Evolutionary conservation across 495 filamentous ascomycete species (phyloP).

Genomic region (Aspergillus nanangensis): DNA sequence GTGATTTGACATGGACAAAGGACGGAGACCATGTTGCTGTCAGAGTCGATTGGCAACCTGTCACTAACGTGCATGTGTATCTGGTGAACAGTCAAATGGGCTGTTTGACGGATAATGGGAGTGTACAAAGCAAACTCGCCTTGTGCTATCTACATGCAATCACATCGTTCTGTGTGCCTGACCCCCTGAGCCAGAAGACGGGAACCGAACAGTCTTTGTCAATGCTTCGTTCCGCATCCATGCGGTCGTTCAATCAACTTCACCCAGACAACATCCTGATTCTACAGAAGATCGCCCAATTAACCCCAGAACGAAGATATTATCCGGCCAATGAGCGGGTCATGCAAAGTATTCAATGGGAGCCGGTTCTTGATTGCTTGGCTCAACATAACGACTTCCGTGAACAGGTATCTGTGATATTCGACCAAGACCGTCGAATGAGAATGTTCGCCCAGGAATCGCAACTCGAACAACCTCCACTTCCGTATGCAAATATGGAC

Average conservation of each 20-base stretch:
- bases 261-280: constrained; percentile 30
- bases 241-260: constrained; percentile 47
- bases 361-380: constrained; percentile 33
- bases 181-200: constrained; percentile 51
- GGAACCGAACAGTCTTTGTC: constrained; percentile 58
- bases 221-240: constrained; percentile 43
- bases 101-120: constrained; percentile 45
- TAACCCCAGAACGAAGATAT: constrained; percentile 50
- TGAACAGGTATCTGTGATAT: constrained; percentile 31
- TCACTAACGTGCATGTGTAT: constrained; percentile 36
- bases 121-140: constrained; percentile 49
- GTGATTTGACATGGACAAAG: neutral
- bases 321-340: constrained; percentile 49
- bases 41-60: constrained; percentile 16
- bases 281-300: constrained; percentile 38
- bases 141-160: constrained; percentile 57
- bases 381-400: constrained; percentile 50
- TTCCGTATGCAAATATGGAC: constrained; percentile 6
- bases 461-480: neutral
- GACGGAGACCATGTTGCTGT: constrained; percentile 39
- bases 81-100: constrained; percentile 46
- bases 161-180: constrained; percentile 54
- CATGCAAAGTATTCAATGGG: constrained; percentile 49
- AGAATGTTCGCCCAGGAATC: constrained; percentile 12
- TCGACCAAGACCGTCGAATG: constrained; percentile 27